Base-by-base conservation (phyloP, 164 flowering plant species). In the Magnolia kwangsiensis region DNA sequence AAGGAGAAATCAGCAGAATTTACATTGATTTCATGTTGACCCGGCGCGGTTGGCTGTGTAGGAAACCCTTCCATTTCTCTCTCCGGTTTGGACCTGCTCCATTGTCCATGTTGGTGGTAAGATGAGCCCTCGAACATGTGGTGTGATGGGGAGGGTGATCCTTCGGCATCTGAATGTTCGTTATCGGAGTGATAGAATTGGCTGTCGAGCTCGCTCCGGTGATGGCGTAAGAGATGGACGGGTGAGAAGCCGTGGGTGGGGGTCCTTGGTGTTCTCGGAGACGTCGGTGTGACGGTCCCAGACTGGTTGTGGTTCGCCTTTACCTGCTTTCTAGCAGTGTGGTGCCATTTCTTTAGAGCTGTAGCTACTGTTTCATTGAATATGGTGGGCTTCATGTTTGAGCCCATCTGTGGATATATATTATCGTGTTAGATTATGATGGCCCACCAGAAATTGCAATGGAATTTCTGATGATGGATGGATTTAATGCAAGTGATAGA, bases 341-440 rank as follows among this genome's bases (percentile, higher is more conserved):
- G 90, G 78, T 92, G 94, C 96, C 98, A 93, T 11, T 81, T 86
- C n/a, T 72, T 77, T 11, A 92, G 83, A 1, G 94, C 97, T 10
- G 70, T 64, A 0, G 92, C 93, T 9, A 91, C 89, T 73, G 88
- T 83, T 7, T 94, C 95, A 74, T 91, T 85, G 85, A 93, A 91
- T 64, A 93, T 86, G 18, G 93, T 86, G 4, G 93, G 88, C 66
- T 87, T 92, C 98, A 92, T 88, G 16, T 76, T 87, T 16, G 98
- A 85, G 9, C 98, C 97, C 98, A 94, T 94, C 95, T 93, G 88
- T 61, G 66, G 16, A 21, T 37, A 8, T 11, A 66, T 66, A 37
- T 24, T 14, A 75, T 29, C 61, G 14, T 55, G 61, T 14, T 11
- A 55, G 61, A 55, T 55, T 55, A 16, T 16, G 61, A 55, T 55